A percentile compares a stretch with the other conserved stretches of the same genome.
phyloP scores from a whole-genome alignment of 345 rosid species.

The Bruguiera sexangula region DNA sequence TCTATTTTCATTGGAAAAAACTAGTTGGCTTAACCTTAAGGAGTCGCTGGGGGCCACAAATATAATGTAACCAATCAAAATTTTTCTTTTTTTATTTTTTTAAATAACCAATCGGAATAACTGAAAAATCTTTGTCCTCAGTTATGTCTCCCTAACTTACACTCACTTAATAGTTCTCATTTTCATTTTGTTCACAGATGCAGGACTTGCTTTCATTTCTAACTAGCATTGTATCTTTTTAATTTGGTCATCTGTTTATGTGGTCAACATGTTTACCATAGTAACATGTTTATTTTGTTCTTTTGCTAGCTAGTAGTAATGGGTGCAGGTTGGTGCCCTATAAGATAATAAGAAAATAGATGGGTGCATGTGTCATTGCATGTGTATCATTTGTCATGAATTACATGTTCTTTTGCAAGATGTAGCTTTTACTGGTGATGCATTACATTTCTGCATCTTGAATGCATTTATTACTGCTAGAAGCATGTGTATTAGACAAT shows the following conservation, averaged over 20 bases:
- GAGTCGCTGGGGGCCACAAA: no score
- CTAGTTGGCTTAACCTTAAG: no score
- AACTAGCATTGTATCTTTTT: neutral
- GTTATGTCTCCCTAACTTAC: no score
- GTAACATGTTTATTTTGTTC: neutral
- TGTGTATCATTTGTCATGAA: no score
- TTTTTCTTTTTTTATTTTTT: no score
- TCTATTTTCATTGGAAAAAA: no score
- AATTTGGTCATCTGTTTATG: neutral
- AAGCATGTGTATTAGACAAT: neutral
- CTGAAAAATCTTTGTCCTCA: no score
- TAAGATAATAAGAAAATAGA: neutral
- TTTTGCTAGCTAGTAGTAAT: neutral
- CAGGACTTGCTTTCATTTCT: neutral
- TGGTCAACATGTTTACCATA: neutral
- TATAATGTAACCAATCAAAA: no score
- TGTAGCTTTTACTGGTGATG: neutral
- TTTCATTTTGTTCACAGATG: neutral
- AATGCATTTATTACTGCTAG: neutral
- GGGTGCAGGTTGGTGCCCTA: neutral
- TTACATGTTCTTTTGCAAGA: no score
- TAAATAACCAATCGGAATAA: no score
- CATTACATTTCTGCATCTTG: constrained; percentile 2
- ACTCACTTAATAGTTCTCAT: no score
- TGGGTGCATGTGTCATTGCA: neutral